phyloP scores from a whole-genome alignment of 495 filamentous ascomycete species.

The Hyaloscypha variabilis region DNA sequence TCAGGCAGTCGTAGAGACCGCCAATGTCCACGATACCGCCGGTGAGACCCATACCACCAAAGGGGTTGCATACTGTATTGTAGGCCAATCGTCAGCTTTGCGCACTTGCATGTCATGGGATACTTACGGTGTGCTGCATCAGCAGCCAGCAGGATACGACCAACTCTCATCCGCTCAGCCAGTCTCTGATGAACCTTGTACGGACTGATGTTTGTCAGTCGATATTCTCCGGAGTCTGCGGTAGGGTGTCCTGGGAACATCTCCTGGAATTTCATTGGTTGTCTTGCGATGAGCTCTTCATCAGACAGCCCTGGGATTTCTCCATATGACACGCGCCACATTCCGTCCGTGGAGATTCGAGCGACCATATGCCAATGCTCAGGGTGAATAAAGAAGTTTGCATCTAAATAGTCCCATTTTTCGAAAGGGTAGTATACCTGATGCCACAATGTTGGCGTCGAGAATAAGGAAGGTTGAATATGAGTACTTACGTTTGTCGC shows the following conservation, averaged over 20 bases:
- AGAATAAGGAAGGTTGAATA: background rate
- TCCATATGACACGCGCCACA: slow-evolving; percentile 62
- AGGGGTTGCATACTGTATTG: no score
- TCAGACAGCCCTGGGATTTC: slow-evolving; percentile 50
- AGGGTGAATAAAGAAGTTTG: slow-evolving; percentile 61
- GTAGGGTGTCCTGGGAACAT: slow-evolving; percentile 61
- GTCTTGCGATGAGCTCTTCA: slow-evolving; percentile 53
- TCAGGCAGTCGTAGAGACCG: slow-evolving; percentile 57
- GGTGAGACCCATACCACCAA: slow-evolving; percentile 62
- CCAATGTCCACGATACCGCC: slow-evolving; percentile 63
- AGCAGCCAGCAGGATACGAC: slow-evolving; percentile 58
- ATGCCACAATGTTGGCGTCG: no score
- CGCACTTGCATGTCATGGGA: slow-evolving; percentile 34
- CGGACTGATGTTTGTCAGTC: slow-evolving; percentile 54
- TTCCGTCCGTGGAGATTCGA: slow-evolving; percentile 53
- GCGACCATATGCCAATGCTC: slow-evolving; percentile 64
- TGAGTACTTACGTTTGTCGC: slow-evolving; percentile 56
- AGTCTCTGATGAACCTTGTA: slow-evolving; percentile 65
- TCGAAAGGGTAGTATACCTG: slow-evolving; percentile 46
- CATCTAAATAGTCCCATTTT: slow-evolving; percentile 54
- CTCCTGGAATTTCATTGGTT: slow-evolving; percentile 52
- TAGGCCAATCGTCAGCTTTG: no score
- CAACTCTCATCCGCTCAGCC: slow-evolving; percentile 55
- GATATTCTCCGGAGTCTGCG: slow-evolving; percentile 58
- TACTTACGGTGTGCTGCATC: slow-evolving; percentile 62